phyloP scores from a whole-genome alignment of 2,329 filamentous ascomycete genomes.

The Cryphonectria japonica region DNA sequence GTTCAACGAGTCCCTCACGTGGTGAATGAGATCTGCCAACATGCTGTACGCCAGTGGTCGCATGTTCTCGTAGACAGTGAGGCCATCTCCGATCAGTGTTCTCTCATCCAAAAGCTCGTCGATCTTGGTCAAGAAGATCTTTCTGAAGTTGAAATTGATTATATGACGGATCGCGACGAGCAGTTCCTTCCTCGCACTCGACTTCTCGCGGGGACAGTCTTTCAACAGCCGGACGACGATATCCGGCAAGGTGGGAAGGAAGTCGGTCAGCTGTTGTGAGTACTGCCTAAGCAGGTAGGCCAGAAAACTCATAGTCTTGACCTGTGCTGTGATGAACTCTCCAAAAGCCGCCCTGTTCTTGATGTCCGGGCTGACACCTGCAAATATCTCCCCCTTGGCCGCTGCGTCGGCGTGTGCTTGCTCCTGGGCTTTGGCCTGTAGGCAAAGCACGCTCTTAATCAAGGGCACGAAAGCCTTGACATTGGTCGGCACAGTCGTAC shows the following conservation, averaged over 20 bases:
- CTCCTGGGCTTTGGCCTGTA: constrained; percentile 92
- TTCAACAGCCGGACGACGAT: constrained; percentile 90
- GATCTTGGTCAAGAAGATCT: constrained; percentile 92
- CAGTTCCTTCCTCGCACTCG: constrained; percentile 89
- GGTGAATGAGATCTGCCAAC: constrained; percentile 96
- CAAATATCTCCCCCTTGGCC: constrained; percentile 80
- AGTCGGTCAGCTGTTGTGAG: constrained; percentile 83
- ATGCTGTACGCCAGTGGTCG: constrained; percentile 95
- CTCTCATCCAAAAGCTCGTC: constrained; percentile 93
- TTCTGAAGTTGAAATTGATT: constrained; percentile 98
- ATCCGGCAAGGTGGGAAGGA: constrained; percentile 80
- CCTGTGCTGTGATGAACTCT: constrained; percentile 96
- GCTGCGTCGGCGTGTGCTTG: constrained; percentile 87
- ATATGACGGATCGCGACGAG: constrained; percentile 97
- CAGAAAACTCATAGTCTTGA: constrained; percentile 98
- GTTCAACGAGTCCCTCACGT: constrained; percentile 86
- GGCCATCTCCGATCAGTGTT: constrained; percentile 90
- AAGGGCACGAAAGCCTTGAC: constrained; percentile 91
- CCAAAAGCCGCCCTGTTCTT: constrained; percentile 93
- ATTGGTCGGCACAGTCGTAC: constrained; percentile 76
- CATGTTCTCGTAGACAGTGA: constrained; percentile 97
- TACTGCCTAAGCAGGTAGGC: constrained; percentile 91
- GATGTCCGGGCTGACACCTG: constrained; percentile 90
- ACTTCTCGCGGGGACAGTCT: constrained; percentile 94
- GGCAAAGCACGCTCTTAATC: constrained; percentile 85